Evolutionary conservation across 1,284 basidiomycete genomes (phyloP).

Genomic region (Boletus sp.): DNA sequence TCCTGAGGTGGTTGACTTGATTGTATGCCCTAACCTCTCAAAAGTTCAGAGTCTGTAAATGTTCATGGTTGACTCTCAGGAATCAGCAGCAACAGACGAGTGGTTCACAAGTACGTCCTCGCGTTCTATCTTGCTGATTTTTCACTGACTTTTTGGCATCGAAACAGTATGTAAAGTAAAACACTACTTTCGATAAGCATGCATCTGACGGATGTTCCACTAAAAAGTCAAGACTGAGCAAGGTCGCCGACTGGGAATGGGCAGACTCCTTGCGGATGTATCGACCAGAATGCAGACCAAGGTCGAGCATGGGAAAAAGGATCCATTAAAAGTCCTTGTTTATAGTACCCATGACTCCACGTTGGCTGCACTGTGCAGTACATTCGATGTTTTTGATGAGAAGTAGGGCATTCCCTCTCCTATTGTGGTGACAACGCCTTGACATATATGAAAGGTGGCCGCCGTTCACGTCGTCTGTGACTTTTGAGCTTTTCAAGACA

Average conservation of each 20-base stretch:
- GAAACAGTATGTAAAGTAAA: conserved; percentile 27
- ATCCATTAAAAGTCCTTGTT: conserved; percentile 60
- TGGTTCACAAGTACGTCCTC: conserved; percentile 65
- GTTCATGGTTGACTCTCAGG: conserved; percentile 38
- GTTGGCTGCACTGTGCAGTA: conserved; percentile 62
- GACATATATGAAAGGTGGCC: conserved; percentile 54
- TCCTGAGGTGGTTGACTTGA: conserved; percentile 49
- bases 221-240: conserved; percentile 65
- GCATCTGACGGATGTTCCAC: conserved; percentile 5
- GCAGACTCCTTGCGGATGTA: conserved; percentile 64
- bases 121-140: neutral
- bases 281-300: conserved; percentile 58
- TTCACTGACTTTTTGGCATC: conserved; percentile 1
- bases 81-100: conserved; percentile 70
- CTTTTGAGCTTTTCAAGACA: conserved; percentile 67
- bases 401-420: conserved; percentile 38
- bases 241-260: conserved; percentile 75
- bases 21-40: conserved; percentile 43
- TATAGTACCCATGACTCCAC: conserved; percentile 77
- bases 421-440: neutral
- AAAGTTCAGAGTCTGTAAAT: too few relatives aligned
- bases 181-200: neutral
- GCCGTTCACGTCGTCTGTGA: conserved; percentile 67
- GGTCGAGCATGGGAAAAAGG: conserved; percentile 39
- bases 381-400: conserved; percentile 75